Evolutionary conservation across 257 asterid species (phyloP).

Genomic region (Nicotiana paniculata): DNA sequence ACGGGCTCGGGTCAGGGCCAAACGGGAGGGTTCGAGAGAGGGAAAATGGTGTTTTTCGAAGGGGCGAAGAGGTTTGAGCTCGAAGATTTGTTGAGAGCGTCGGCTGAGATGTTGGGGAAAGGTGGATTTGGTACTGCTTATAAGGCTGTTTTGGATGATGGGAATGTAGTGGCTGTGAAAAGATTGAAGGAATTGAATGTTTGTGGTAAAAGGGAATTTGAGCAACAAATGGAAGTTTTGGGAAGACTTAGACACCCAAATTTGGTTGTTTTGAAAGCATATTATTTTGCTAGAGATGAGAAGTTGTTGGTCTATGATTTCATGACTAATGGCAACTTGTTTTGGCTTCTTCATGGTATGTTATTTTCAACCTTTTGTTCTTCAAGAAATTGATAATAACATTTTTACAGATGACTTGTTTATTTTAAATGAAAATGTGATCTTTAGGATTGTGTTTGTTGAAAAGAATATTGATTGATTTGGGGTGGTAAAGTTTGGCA

Average conservation of each 20-base stretch:
- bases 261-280: slow-evolving; percentile 73
- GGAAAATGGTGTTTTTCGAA: slow-evolving; percentile 69
- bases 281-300: slow-evolving; percentile 78
- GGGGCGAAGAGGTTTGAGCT: slow-evolving; percentile 76
- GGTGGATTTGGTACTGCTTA: slow-evolving; percentile 89
- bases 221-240: slow-evolving; percentile 79
- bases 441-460: background rate
- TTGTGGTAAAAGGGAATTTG: slow-evolving; percentile 66
- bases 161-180: slow-evolving; percentile 76
- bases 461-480: no score
- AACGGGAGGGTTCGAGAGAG: slow-evolving; percentile 42
- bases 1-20: slow-evolving; percentile 13
- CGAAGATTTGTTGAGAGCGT: slow-evolving; percentile 82
- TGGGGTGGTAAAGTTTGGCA: background rate
- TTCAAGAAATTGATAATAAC: background rate
- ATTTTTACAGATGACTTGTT: background rate
- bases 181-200: slow-evolving; percentile 63
- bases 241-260: slow-evolving; percentile 73
- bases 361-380: background rate
- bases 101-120: slow-evolving; percentile 92
- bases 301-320: slow-evolving; percentile 68
- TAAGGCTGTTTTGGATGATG: slow-evolving; percentile 81
- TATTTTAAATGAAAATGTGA: background rate
- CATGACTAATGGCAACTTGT: slow-evolving; percentile 80
- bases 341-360: slow-evolving; percentile 95